Base-by-base conservation (phyloP, 805 yeast species). In the Ogataea trehalophila region DNA sequence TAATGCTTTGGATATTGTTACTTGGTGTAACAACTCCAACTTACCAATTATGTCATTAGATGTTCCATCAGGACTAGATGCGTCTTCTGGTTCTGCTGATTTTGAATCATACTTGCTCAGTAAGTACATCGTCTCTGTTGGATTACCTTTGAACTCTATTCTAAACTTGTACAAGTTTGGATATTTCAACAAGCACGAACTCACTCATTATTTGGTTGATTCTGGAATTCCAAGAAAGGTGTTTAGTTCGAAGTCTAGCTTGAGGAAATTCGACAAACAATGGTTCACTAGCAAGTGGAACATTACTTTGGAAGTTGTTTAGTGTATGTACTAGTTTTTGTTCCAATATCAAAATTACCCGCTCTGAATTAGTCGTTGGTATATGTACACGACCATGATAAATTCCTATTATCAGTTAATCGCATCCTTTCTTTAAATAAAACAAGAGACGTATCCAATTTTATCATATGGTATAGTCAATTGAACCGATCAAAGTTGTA, bases 41-140 rank as follows among this genome's bases (percentile, higher is more conserved):
- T 65, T 74, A 6, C 73, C 76, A 36, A 68, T 76, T 9, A 58
- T 87, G 68, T 85, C 96, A 0, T 61, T 90, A 26, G 96, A 89
- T 59, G 77, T 87, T 26, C 91, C 96, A 5, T 77, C 90, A 1
- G 96, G 96, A 5, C 70, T 85, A 37, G 95, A 87, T 59, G 83
- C 90, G 7, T 87, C 94, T 5, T 79, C 95, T 0, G 97, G 96
- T 7, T 67, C 70, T 16, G 53, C 59, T 5, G 68, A 64, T 33
- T 52, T 52, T 20, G 60, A 56, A 15, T 23, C 44, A 1, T 58
- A 52, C 31, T 37, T 61, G 34, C 57, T 63, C 14, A 69, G 85
- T 47, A 75, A 74, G 49, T 81, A 82, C 68, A 74, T 87, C 35
- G 75, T 83, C 4, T 82, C 91, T 34, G 67, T 83, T 57, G 95